Conservation (phyloP, 257 asterid genomes). For the Thymus quinquecostatus region DNA sequence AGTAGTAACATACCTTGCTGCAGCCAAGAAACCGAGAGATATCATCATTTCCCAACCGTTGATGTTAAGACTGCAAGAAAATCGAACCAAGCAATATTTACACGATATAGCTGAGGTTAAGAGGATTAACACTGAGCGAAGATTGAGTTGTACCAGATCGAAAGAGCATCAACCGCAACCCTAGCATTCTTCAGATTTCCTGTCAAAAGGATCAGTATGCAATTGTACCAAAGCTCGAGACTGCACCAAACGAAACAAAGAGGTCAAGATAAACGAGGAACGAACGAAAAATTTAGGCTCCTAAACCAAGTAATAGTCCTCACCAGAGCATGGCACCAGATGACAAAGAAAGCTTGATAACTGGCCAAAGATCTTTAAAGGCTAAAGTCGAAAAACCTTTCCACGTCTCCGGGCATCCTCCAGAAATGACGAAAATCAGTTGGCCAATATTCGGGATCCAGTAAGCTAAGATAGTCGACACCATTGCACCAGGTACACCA, state of each 20-base stretch:
- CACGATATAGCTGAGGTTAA: not conserved
- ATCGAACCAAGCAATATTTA: not conserved
- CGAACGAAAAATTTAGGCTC: not conserved
- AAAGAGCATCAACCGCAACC: constrained; percentile 71
- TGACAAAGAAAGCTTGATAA: constrained; percentile 68
- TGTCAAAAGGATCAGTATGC: constrained; percentile 64
- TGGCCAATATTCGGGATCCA: constrained; percentile 82
- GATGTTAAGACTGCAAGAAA: constrained; percentile 59
- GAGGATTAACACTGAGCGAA: not conserved
- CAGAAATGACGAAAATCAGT: constrained; percentile 43
- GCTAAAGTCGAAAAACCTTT: constrained; percentile 64
- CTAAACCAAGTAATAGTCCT: constrained; percentile 3
- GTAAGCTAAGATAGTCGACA: constrained; percentile 60
- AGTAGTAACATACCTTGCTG: constrained; percentile 50
- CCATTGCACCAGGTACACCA: constrained; percentile 70
- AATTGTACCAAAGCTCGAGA: constrained; percentile 78
- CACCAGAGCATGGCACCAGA: constrained; percentile 88
- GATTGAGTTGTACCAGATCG: constrained; percentile 60
- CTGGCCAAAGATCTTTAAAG: constrained; percentile 70
- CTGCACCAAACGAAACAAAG: constrained; percentile 37
- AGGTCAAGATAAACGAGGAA: not conserved
- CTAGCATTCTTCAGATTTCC: constrained; percentile 66
- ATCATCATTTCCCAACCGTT: constrained; percentile 86
- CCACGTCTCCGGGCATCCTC: constrained; percentile 87
- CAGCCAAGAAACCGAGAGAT: constrained; percentile 69